Evolutionary conservation across 495 filamentous ascomycete genomes (phyloP).

Genomic region (Amniculicola lignicola): DNA sequence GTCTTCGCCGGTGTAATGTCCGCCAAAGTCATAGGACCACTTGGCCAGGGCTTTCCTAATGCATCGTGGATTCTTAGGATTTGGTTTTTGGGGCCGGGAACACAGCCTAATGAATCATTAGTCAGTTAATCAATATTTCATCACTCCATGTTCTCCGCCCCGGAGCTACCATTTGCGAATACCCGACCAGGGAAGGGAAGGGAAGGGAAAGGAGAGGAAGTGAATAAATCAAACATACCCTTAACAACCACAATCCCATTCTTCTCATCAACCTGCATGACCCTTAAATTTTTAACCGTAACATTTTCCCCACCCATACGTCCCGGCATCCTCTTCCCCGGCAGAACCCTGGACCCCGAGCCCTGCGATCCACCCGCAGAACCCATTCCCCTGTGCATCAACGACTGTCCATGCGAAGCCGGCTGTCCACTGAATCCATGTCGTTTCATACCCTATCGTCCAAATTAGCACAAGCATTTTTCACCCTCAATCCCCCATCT

Average conservation of each 20-base stretch:
- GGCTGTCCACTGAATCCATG: conserved; percentile 84
- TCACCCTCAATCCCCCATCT: neutral
- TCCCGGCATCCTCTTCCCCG: conserved; percentile 96
- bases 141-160: too few species aligned
- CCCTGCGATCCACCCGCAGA: conserved; percentile 84
- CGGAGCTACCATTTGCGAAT: too few species aligned
- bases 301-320: conserved; percentile 85
- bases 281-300: conserved; percentile 84
- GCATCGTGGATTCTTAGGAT: conserved; percentile 25
- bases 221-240: conserved; percentile 47
- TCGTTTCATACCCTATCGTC: conserved; percentile 76
- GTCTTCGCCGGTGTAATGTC: conserved; percentile 12
- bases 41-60: conserved; percentile 23
- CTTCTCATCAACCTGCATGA: conserved; percentile 79
- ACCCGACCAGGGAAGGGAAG: too few species aligned
- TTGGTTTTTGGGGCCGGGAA: conserved; percentile 25
- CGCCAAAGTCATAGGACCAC: conserved; percentile 19
- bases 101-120: conserved; percentile 10
- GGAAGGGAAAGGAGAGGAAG: neutral
- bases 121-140: neutral
- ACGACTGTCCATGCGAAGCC: conserved; percentile 89
- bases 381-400: conserved; percentile 87
- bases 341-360: conserved; percentile 83
- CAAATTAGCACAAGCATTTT: too few species aligned
- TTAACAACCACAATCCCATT: conserved; percentile 85